These are phyloP conservation scores for Sequoia sempervirens DNA, from an alignment of 75 land plant genomes.

Conservation along the genomic window DNA sequence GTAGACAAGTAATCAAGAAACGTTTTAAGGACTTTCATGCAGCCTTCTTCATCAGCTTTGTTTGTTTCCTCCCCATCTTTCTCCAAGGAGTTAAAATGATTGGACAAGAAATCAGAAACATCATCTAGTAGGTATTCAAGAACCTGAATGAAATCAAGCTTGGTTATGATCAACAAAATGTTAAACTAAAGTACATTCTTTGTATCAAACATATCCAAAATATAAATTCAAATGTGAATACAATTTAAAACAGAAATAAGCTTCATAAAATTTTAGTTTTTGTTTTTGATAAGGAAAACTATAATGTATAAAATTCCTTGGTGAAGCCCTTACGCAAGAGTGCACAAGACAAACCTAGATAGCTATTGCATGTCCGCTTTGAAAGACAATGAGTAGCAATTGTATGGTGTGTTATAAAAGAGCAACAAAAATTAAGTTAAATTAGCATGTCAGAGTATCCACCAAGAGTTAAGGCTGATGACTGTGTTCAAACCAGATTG, in stretches of 20 bases:
- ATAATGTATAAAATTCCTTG: too few species aligned
- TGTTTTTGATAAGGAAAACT: too few species aligned
- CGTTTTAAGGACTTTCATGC: slow-evolving; percentile 41
- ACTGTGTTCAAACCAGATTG: too few species aligned
- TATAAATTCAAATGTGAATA: not conserved
- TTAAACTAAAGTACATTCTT: not conserved
- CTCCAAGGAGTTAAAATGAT: slow-evolving; percentile 13
- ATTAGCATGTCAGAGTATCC: too few species aligned
- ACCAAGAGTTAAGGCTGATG: too few species aligned
- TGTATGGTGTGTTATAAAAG: too few species aligned
- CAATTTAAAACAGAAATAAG: not conserved
- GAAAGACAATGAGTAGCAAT: too few species aligned
- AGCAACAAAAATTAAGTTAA: too few species aligned
- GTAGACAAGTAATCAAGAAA: slow-evolving; percentile 69
- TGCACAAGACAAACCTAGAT: too few species aligned
- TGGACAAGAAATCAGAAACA: slow-evolving; percentile 76
- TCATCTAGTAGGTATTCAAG: slow-evolving; percentile 91
- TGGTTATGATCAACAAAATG: not conserved
- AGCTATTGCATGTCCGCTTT: too few species aligned
- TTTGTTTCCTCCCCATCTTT: slow-evolving; percentile 3
- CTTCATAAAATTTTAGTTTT: not conserved
- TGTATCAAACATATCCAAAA: not conserved
- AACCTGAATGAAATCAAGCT: slow-evolving; percentile 47
- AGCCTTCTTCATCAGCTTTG: slow-evolving; percentile 36
- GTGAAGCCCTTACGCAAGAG: too few species aligned